phyloP scores from a whole-genome alignment of 345 rosid species.

The Eucalyptus dawsonii region DNA sequence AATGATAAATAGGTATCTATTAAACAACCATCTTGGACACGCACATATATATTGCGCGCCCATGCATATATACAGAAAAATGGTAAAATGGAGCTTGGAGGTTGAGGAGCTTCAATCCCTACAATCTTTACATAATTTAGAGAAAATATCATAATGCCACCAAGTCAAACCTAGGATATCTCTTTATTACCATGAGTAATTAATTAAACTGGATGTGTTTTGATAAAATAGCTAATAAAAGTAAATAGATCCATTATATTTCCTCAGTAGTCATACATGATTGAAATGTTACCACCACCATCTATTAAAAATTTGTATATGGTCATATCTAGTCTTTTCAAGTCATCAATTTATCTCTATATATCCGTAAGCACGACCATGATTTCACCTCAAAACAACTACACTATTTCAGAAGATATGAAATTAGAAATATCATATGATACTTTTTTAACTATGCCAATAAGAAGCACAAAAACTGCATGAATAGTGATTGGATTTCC shows the following conservation, averaged over 20 bases:
- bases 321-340: not conserved
- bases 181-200: not conserved
- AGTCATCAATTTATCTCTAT: not conserved
- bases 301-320: not conserved
- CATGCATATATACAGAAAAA: not conserved
- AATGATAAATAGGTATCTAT: not conserved
- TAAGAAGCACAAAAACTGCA: not conserved
- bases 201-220: not conserved
- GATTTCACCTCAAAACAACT: not conserved
- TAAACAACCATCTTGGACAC: not conserved
- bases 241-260: not conserved
- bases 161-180: not conserved
- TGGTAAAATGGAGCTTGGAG: not conserved
- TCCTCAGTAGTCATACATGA: not conserved
- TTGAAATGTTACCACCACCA: rapidly evolving
- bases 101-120: not conserved
- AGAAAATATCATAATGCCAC: not conserved
- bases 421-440: not conserved
- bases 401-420: not conserved
- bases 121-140: not conserved
- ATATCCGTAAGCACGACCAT: not conserved
- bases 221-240: not conserved
- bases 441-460: not conserved
- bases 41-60: not conserved
- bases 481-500: not conserved